These are phyloP conservation scores for Yamadazyma endophytica DNA, from an alignment of 805 yeast species.

Conservation along the genomic window DNA sequence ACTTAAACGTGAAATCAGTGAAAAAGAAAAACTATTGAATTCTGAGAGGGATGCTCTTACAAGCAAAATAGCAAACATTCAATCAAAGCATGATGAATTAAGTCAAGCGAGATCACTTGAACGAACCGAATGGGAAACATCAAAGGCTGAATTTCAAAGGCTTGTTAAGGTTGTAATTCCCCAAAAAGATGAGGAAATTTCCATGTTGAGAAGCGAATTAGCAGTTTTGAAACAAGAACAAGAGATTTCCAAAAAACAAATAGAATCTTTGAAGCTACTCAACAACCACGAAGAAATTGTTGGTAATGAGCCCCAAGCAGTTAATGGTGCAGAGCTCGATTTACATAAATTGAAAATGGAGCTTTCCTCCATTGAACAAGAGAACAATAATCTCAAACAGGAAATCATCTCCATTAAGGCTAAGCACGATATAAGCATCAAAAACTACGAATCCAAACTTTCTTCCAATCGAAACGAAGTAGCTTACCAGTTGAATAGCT, in stretches of 20 bases:
- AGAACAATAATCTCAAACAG: conserved; percentile 13
- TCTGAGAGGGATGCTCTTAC: too few species aligned
- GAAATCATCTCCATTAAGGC: conserved; percentile 15
- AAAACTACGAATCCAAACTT: conserved; percentile 19
- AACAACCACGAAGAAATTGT: background rate
- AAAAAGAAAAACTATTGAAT: too few species aligned
- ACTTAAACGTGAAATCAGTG: too few species aligned
- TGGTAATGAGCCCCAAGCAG: background rate
- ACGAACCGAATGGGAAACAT: too few species aligned
- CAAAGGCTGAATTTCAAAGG: too few species aligned
- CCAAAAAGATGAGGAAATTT: conserved; percentile 19
- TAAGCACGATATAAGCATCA: conserved; percentile 12
- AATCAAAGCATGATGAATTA: too few species aligned
- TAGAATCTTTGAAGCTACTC: background rate
- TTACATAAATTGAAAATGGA: conserved; percentile 12
- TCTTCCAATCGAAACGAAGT: conserved; percentile 21
- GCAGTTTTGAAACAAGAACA: conserved; percentile 10
- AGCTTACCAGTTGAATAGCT: conserved; percentile 19
- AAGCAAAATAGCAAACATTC: too few species aligned
- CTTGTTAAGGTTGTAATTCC: conserved; percentile 16
- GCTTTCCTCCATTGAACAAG: conserved; percentile 15
- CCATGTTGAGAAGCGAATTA: conserved; percentile 12
- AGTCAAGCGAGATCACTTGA: too few species aligned
- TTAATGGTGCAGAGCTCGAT: conserved; percentile 7
- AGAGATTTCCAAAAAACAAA: conserved; percentile 1